These are phyloP conservation scores for Reticulascus tulasneorum DNA, from an alignment of 2,329 filamentous ascomycete genomes.

Conservation along the genomic window DNA sequence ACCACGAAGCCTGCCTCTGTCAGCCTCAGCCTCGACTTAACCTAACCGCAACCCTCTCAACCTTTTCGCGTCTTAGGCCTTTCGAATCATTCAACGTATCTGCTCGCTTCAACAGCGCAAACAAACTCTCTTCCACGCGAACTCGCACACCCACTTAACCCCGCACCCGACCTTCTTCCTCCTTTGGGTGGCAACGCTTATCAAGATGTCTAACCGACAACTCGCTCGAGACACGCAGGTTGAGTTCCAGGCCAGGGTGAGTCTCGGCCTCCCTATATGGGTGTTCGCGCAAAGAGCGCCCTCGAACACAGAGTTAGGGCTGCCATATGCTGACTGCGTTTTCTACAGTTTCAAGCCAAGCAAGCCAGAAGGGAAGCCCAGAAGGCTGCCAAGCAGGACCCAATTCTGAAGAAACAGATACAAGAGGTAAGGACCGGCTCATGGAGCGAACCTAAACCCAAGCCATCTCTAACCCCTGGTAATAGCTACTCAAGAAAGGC, in stretches of 20 bases:
- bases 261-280: conserved; percentile 5
- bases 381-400: conserved; percentile 58
- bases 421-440: conserved; percentile 37
- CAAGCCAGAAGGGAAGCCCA: conserved; percentile 58
- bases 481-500: conserved; percentile 54
- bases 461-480: background rate
- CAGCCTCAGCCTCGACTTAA: too few relatives aligned
- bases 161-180: too few relatives aligned
- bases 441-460: background rate
- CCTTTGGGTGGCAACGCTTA: background rate
- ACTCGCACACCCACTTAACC: too few relatives aligned
- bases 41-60: too few relatives aligned
- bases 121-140: too few relatives aligned
- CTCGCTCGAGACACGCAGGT: conserved; percentile 57
- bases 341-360: conserved; percentile 53
- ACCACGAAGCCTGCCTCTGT: too few relatives aligned
- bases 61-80: too few relatives aligned
- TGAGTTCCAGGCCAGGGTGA: conserved; percentile 58
- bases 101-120: too few relatives aligned
- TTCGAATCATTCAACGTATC: too few relatives aligned
- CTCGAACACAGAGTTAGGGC: background rate
- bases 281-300: background rate
- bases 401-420: conserved; percentile 59
- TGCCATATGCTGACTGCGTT: background rate
- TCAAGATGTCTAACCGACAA: conserved; percentile 55